phyloP scores from a whole-genome alignment of 129 eudicot genomes.

The Artemisia argyi region DNA sequence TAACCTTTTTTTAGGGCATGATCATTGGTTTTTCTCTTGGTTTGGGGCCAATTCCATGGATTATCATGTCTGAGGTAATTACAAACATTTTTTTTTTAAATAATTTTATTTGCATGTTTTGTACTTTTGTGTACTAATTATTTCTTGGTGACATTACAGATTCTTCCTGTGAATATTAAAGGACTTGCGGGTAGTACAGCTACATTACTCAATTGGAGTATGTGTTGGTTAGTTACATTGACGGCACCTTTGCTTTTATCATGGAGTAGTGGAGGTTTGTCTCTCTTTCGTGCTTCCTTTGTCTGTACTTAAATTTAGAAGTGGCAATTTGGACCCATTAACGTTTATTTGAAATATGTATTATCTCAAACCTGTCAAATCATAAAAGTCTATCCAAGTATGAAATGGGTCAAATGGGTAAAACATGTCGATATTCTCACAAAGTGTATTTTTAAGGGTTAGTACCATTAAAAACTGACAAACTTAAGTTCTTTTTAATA shows the following conservation, averaged over 20 bases:
- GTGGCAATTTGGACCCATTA: not conserved
- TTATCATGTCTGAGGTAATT: slow-evolving; percentile 92
- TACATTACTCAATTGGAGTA: slow-evolving; percentile 75
- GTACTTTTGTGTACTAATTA: not conserved
- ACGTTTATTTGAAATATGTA: slow-evolving; percentile 3
- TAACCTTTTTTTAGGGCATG: slow-evolving; percentile 55
- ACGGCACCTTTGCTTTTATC: slow-evolving; percentile 76
- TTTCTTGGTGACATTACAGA: slow-evolving; percentile 40
- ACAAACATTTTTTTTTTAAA: not conserved
- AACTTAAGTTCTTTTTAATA: no score
- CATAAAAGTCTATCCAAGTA: no score
- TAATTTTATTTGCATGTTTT: not conserved
- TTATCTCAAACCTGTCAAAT: not conserved
- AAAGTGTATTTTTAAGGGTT: not conserved
- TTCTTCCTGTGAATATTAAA: slow-evolving; percentile 79
- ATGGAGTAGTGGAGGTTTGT: slow-evolving; percentile 88
- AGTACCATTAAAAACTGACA: no score
- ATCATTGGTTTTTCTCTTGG: slow-evolving; percentile 81
- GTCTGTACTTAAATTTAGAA: not conserved
- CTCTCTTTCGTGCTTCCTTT: slow-evolving; percentile 18
- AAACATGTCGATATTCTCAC: not conserved
- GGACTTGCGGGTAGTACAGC: slow-evolving; percentile 96
- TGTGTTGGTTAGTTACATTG: slow-evolving; percentile 73
- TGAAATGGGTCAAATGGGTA: not conserved
- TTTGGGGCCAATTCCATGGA: slow-evolving; percentile 95